These are phyloP conservation scores for Pneumocystis murina DNA, from an alignment of 1,139 yeast species.

Conservation along the genomic window DNA sequence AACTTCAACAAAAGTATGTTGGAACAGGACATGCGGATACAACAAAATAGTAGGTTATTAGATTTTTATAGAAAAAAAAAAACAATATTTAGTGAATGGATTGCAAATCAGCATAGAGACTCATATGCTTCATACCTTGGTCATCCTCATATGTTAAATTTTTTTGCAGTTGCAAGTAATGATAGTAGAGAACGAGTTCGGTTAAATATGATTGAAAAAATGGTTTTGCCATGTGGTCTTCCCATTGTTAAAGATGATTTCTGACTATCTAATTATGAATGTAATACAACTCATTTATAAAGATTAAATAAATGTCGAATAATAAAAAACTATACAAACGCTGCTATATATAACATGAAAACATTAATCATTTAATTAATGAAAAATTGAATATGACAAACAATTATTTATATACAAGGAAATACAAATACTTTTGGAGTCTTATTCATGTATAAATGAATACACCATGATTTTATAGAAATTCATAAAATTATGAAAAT, in stretches of 20 bases:
- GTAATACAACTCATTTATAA: too few relatives aligned
- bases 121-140: constrained; percentile 56
- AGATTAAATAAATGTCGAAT: too few relatives aligned
- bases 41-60: constrained; percentile 28
- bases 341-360: too few relatives aligned
- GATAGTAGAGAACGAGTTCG: constrained; percentile 38
- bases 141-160: constrained; percentile 51
- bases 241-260: constrained; percentile 8
- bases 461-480: too few relatives aligned
- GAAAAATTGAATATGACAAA: too few relatives aligned
- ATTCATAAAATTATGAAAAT: too few relatives aligned
- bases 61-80: too few relatives aligned
- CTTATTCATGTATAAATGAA: too few relatives aligned
- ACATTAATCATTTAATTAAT: too few relatives aligned
- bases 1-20: constrained; percentile 44
- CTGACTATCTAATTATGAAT: neutral
- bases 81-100: constrained; percentile 30
- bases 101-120: constrained; percentile 54
- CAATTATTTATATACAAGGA: too few relatives aligned
- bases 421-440: too few relatives aligned
- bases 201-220: constrained; percentile 43
- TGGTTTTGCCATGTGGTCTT: constrained; percentile 35
- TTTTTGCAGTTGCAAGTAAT: constrained; percentile 48
- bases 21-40: constrained; percentile 66
- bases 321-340: too few relatives aligned